Evolutionary conservation across 768 basidiomycete genomes (phyloP).

Genomic region (Lactarius vividus): DNA sequence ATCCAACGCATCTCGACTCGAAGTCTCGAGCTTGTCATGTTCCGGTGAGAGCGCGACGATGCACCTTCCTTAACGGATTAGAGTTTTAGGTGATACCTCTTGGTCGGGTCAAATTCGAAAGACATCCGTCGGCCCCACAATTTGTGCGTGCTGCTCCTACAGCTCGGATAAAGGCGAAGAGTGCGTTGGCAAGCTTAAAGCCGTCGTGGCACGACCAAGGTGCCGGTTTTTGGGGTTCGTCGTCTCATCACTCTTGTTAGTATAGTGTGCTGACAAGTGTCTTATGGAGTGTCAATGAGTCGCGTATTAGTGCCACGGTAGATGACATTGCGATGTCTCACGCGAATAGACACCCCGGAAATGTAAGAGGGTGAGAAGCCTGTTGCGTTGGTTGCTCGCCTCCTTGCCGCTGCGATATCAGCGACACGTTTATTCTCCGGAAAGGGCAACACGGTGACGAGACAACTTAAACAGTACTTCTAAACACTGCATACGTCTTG

Average conservation of each 20-base stretch:
- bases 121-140: not conserved
- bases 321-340: not conserved
- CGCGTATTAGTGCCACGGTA: not conserved
- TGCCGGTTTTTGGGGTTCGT: not conserved
- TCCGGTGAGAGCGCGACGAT: slow-evolving; percentile 1
- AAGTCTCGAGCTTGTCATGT: slow-evolving; percentile 1
- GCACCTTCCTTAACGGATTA: not conserved
- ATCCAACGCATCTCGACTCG: not conserved
- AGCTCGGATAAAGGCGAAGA: not conserved
- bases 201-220: not conserved
- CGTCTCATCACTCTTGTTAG: not conserved
- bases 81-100: not conserved
- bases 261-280: not conserved
- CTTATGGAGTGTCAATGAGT: not conserved
- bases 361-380: not conserved
- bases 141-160: not conserved
- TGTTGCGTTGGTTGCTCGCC: not conserved
- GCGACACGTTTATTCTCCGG: not conserved
- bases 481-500: not conserved
- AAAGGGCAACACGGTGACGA: not conserved
- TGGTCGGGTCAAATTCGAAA: not conserved
- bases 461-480: not conserved
- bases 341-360: not conserved
- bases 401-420: not conserved
- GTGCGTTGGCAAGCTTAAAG: not conserved